Evolutionary conservation across 1,139 yeast species (phyloP).

Genomic region (Geotrichum europaeum): DNA sequence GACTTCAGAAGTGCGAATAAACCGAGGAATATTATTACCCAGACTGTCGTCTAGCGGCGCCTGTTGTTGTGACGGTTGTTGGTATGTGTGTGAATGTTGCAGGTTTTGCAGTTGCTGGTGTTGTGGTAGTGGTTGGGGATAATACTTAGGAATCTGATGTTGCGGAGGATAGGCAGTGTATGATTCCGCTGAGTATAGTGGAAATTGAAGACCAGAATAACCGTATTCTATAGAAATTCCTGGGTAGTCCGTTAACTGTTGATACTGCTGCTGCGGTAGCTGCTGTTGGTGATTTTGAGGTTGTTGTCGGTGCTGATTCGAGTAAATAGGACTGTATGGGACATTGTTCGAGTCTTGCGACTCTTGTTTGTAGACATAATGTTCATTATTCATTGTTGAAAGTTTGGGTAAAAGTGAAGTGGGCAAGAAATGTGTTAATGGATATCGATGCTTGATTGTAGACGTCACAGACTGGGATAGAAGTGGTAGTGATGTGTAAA

Average conservation of each 20-base stretch:
- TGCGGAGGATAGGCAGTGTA: background rate
- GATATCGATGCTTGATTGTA: too few relatives aligned
- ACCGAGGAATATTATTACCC: background rate
- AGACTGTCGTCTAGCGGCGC: background rate
- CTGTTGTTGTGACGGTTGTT: background rate
- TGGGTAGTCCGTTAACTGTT: background rate
- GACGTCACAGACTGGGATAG: too few relatives aligned
- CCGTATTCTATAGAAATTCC: background rate
- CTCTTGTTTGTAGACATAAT: background rate
- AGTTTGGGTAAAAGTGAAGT: too few relatives aligned
- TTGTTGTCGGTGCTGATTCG: background rate
- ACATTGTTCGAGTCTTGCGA: background rate
- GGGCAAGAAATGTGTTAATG: background rate
- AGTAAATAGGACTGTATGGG: background rate
- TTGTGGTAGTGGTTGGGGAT: background rate
- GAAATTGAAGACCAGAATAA: background rate
- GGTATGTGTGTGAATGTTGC: background rate
- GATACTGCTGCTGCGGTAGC: background rate
- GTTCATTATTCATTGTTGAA: background rate
- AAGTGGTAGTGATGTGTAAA: too few relatives aligned
- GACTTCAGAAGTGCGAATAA: slow-evolving; percentile 3
- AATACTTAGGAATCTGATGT: background rate
- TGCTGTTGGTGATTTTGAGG: background rate
- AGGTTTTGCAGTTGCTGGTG: background rate
- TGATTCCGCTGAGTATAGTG: background rate